Conservation (phyloP, 1,139 yeast species). For the Protomyces arabidopsidicola region DNA sequence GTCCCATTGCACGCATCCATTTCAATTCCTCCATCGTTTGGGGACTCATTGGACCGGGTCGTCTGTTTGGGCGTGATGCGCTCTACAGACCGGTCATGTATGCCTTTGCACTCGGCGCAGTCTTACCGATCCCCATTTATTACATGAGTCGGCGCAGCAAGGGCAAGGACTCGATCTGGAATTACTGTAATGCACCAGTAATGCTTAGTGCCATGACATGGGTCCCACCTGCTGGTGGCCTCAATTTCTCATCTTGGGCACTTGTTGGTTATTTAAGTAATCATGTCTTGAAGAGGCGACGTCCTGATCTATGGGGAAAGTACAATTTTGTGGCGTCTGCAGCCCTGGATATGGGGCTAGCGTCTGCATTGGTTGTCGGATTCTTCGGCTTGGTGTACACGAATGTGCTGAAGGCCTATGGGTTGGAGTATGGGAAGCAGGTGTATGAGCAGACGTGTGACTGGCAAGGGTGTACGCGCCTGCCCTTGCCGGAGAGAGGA, state of each 20-base stretch:
- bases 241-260: slow-evolving; percentile 49
- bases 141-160: slow-evolving; percentile 29
- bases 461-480: slow-evolving; percentile 19
- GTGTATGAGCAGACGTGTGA: slow-evolving; percentile 21
- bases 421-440: slow-evolving; percentile 9
- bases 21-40: slow-evolving; percentile 50
- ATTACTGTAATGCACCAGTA: slow-evolving; percentile 47
- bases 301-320: slow-evolving; percentile 57
- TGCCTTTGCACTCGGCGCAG: slow-evolving; percentile 53
- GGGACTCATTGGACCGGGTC: slow-evolving; percentile 58
- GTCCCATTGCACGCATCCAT: slow-evolving; percentile 43
- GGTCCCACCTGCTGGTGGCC: slow-evolving; percentile 55
- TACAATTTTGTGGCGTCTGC: slow-evolving; percentile 58
- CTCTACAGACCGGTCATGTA: slow-evolving; percentile 34
- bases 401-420: slow-evolving; percentile 35
- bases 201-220: slow-evolving; percentile 51
- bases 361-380: slow-evolving; percentile 41
- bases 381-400: slow-evolving; percentile 46
- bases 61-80: slow-evolving; percentile 40
- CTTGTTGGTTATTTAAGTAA: slow-evolving; percentile 51
- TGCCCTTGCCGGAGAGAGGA: background rate
- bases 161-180: slow-evolving; percentile 12
- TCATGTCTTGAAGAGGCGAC: slow-evolving; percentile 48
- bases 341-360: slow-evolving; percentile 55
- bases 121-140: slow-evolving; percentile 47